phyloP scores from a whole-genome alignment of 441 rosid genomes.

The Erodium texanum region DNA sequence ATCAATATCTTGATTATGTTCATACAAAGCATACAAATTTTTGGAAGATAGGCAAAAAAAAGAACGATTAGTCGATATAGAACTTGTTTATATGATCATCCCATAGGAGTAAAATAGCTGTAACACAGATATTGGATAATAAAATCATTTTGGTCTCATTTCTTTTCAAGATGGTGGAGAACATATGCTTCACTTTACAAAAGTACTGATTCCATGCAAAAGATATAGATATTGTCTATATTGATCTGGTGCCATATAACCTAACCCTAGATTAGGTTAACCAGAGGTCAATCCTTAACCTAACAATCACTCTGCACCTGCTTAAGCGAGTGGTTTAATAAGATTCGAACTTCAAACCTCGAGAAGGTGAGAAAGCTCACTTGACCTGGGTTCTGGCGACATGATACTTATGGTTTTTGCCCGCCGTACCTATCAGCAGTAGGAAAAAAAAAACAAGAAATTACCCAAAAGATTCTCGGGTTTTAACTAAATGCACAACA shows the following conservation, averaged over 20 bases:
- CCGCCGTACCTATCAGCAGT: neutral
- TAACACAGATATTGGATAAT: conserved; percentile 13
- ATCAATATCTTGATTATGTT: neutral
- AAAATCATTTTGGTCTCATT: too few relatives aligned
- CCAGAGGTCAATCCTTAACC: too few relatives aligned
- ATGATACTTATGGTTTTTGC: neutral
- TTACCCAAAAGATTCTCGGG: neutral
- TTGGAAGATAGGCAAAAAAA: conserved; percentile 25
- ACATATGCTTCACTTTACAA: neutral
- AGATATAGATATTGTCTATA: too few relatives aligned
- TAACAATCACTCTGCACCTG: too few relatives aligned
- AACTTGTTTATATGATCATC: too few relatives aligned
- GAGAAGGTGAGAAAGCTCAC: too few relatives aligned
- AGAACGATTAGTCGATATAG: conserved; percentile 15
- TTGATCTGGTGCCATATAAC: too few relatives aligned
- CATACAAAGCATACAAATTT: conserved; percentile 16
- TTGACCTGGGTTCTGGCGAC: too few relatives aligned
- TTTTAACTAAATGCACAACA: neutral
- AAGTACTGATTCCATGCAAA: neutral
- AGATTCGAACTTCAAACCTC: too few relatives aligned
- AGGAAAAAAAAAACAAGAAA: neutral
- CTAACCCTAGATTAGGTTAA: too few relatives aligned
- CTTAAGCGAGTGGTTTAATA: too few relatives aligned
- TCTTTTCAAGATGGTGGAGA: neutral
- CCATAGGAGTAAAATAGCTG: too few relatives aligned